phyloP scores from a whole-genome alignment of 78 protist species.

The Chrysochromulina parva region DNA sequence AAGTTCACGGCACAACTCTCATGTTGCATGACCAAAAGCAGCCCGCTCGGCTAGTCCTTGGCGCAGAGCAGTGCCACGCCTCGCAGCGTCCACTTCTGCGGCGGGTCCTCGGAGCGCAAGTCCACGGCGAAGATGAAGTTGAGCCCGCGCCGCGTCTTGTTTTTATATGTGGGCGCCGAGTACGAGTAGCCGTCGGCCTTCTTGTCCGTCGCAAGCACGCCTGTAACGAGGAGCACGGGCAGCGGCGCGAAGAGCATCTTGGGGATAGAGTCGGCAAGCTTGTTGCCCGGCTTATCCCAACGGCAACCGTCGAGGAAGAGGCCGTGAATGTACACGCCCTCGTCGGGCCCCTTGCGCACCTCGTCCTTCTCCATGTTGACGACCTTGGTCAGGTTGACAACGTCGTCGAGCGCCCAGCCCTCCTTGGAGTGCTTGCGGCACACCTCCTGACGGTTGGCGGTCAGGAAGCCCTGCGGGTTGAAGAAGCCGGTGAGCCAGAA shows the following conservation, averaged over 20 bases:
- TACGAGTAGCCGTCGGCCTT: conserved; percentile 22
- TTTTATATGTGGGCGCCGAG: conserved; percentile 81
- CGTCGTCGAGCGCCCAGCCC: conserved; percentile 85
- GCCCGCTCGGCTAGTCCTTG: conserved; percentile 14
- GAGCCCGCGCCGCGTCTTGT: conserved; percentile 57
- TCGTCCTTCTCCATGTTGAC: background rate
- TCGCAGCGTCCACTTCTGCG: conserved; percentile 73
- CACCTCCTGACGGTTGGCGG: conserved; percentile 82
- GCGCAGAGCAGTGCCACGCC: conserved; percentile 68
- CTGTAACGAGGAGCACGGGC: conserved; percentile 72
- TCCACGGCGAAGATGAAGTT: conserved; percentile 68
- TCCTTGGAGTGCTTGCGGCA: conserved; percentile 66
- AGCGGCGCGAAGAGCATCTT: conserved; percentile 63
- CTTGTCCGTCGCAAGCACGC: background rate
- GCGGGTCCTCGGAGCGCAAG: conserved; percentile 49
- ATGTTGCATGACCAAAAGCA: too few species aligned
- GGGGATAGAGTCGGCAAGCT: conserved; percentile 65
- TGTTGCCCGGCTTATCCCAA: conserved; percentile 65
- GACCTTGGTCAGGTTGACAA: conserved; percentile 59
- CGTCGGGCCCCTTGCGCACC: conserved; percentile 51
- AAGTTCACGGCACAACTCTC: too few species aligned
- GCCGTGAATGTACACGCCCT: conserved; percentile 86
- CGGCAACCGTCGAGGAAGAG: conserved; percentile 84
- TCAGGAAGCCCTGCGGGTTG: conserved; percentile 88
- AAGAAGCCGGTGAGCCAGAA: conserved; percentile 80